Evolutionary conservation across 1,284 basidiomycete genomes (phyloP).

Genomic region (Trichosporon sp.): DNA sequence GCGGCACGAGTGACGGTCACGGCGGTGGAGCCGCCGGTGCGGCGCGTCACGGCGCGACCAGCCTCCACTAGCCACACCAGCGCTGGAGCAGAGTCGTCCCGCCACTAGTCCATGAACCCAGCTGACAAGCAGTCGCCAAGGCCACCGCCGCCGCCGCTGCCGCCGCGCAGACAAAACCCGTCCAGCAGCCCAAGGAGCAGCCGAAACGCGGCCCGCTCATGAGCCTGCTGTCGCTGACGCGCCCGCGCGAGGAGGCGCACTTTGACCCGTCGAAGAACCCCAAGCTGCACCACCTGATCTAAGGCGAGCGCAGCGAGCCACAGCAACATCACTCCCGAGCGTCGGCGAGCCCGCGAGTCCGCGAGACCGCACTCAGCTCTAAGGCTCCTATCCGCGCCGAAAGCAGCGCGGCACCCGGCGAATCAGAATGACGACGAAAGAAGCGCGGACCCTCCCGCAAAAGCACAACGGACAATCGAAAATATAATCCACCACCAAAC

Average conservation of each 20-base stretch:
- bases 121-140: slow-evolving; percentile 6
- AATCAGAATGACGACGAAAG: background rate
- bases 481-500: background rate
- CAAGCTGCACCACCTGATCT: slow-evolving; percentile 37
- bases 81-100: background rate
- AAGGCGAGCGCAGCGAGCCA: background rate
- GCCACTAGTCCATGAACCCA: background rate
- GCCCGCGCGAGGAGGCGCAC: slow-evolving; percentile 24
- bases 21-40: background rate
- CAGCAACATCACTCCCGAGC: background rate
- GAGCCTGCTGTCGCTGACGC: slow-evolving; percentile 14
- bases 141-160: slow-evolving; percentile 4
- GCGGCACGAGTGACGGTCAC: background rate
- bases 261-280: slow-evolving; percentile 44
- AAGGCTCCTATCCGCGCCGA: too few relatives aligned
- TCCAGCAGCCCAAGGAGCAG: background rate
- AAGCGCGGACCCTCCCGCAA: background rate
- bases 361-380: too few relatives aligned
- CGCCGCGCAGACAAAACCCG: background rate
- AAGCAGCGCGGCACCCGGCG: too few relatives aligned
- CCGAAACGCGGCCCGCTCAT: slow-evolving; percentile 12
- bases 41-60: background rate
- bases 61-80: background rate
- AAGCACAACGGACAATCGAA: background rate
- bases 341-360: background rate